Conservation (phyloP, 2,329 filamentous ascomycete genomes). For the Trichoderma asperellum region DNA sequence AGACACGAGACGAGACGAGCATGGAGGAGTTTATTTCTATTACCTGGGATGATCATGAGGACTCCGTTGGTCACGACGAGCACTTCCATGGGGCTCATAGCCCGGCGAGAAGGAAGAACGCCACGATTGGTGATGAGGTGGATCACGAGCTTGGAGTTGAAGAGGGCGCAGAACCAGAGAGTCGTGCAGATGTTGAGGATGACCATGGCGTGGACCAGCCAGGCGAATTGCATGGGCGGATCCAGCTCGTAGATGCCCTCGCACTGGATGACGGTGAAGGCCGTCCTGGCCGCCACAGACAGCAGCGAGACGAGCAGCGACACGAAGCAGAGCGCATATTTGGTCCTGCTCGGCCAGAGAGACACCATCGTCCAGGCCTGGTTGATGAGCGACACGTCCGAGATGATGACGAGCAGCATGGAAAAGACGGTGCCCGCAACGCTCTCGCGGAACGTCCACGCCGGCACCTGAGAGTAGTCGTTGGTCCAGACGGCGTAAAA, state of each 20-base stretch:
- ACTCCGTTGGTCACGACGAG: slow-evolving; percentile 60
- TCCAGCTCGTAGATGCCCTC: slow-evolving; percentile 36
- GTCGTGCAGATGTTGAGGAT: slow-evolving; percentile 49
- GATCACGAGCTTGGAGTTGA: slow-evolving; percentile 54
- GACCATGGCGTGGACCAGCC: slow-evolving; percentile 46
- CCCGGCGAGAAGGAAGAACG: slow-evolving; percentile 48
- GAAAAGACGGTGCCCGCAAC: slow-evolving; percentile 48
- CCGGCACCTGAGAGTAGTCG: slow-evolving; percentile 57
- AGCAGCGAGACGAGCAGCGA: slow-evolving; percentile 45
- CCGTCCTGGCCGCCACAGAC: slow-evolving; percentile 41
- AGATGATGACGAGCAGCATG: slow-evolving; percentile 49
- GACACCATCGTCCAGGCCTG: slow-evolving; percentile 58
- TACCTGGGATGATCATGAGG: slow-evolving; percentile 61
- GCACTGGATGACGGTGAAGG: slow-evolving; percentile 45
- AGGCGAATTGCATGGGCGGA: slow-evolving; percentile 37
- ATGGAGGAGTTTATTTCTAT: slow-evolving; percentile 22
- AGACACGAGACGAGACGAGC: not conserved
- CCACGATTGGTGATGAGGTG: slow-evolving; percentile 55
- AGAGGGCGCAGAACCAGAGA: slow-evolving; percentile 60
- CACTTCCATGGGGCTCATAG: slow-evolving; percentile 57
- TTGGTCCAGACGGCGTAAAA: slow-evolving; percentile 62
- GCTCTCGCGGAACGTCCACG: slow-evolving; percentile 42
- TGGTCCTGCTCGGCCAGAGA: slow-evolving; percentile 49
- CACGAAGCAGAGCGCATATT: slow-evolving; percentile 37
- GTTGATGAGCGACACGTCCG: slow-evolving; percentile 53